Evolutionary conservation across 78 protist species (phyloP).

Genomic region (Dictyostelium capitatum): DNA sequence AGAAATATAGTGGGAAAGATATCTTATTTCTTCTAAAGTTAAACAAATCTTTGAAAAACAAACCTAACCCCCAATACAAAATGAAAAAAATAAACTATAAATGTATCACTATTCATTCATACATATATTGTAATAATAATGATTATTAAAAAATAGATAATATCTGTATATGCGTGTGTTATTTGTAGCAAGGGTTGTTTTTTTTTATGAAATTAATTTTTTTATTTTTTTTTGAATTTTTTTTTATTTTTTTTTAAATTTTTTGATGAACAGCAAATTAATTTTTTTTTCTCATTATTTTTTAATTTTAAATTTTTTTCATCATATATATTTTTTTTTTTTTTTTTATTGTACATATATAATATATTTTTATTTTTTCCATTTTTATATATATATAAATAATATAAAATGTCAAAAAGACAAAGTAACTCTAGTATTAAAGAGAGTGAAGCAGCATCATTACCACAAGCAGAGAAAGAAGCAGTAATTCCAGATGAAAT

Average conservation of each 20-base stretch:
- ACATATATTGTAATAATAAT: no score
- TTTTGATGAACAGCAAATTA: not conserved
- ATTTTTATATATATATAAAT: not conserved
- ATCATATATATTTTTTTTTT: not conserved
- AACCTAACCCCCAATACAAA: no score
- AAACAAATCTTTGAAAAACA: no score
- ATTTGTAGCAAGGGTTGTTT: no score
- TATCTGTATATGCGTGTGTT: no score
- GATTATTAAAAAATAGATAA: no score
- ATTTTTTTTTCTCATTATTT: not conserved
- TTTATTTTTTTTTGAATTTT: not conserved
- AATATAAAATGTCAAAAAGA: constrained; percentile 8
- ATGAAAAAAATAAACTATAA: no score
- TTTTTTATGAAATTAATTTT: no score
- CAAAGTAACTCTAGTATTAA: not conserved
- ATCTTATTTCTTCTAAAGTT: no score
- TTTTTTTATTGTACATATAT: not conserved
- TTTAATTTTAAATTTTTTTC: not conserved
- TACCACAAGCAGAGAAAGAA: constrained; percentile 50
- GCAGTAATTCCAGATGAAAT: constrained; percentile 81
- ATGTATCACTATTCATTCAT: no score
- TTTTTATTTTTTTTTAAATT: not conserved
- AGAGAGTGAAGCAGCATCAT: not conserved
- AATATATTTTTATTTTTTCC: not conserved
- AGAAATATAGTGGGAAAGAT: no score